phyloP scores from a whole-genome alignment of 768 basidiomycete species.

The Pleurotus giganteus region DNA sequence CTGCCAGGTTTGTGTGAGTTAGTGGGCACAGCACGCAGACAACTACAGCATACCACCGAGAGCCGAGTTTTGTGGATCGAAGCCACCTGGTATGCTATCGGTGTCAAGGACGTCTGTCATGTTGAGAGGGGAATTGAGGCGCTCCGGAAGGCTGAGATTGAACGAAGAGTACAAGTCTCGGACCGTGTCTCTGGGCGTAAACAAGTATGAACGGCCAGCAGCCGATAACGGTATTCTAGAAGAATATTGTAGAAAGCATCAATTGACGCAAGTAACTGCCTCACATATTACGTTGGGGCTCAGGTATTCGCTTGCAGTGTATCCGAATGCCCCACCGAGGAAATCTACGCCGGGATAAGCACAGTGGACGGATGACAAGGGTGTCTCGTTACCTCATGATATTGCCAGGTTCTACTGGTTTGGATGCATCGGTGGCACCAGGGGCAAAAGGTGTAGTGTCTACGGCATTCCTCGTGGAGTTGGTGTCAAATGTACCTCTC shows the following conservation, averaged over 20 bases:
- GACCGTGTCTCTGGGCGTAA: conserved; percentile 31
- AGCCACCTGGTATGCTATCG: neutral
- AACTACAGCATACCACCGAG: neutral
- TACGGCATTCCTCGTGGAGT: neutral
- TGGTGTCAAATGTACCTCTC: conserved; percentile 32
- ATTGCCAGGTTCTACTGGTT: conserved; percentile 23
- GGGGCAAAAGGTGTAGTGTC: neutral
- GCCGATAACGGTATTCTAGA: conserved; percentile 21
- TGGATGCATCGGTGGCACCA: conserved; percentile 12
- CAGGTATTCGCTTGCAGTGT: conserved; percentile 32
- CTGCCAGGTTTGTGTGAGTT: conserved; percentile 15
- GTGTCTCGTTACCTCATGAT: conserved; percentile 16
- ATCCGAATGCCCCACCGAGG: conserved; percentile 40
- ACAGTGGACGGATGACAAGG: neutral
- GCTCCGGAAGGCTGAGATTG: conserved; percentile 26
- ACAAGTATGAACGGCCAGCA: conserved; percentile 28
- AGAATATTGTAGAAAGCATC: neutral
- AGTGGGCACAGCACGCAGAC: neutral
- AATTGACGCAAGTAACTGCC: conserved; percentile 3
- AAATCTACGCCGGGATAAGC: conserved; percentile 21
- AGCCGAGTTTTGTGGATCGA: conserved; percentile 16
- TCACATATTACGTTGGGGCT: conserved; percentile 28
- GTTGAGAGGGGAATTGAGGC: neutral
- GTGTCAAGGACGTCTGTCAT: neutral
- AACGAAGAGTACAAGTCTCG: conserved; percentile 31